Evolutionary conservation across 2,329 filamentous ascomycete species (phyloP), one percentile per base, ranked within the genome.

Genomic region (Claviceps pazoutovae): DNA sequence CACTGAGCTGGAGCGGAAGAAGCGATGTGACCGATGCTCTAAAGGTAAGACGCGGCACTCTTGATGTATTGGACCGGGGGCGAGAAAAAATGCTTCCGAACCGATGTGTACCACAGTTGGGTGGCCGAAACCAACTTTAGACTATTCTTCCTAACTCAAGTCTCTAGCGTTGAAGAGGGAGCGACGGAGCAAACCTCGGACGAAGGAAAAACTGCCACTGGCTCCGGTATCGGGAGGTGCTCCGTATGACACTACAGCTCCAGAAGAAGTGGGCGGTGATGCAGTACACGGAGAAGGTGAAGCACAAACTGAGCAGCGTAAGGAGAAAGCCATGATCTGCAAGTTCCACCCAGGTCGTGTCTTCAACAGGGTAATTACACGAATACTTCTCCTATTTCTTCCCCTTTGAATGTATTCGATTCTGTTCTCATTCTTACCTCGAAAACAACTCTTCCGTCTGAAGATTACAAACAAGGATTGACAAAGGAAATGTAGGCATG

Each of bases 1-100:
- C 17, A 46, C 51, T 1, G 63, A 67, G 13, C 49, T 67, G 3
- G 56, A 64, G 6, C 59, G 57, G n/a, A 67, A 67, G 57, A 60
- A 56, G 45, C 60, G 64, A 19, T 67, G 65, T 53, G 51, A 46
- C 19, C 55, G 53, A 21, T 67, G 65, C 51, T 49, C 48, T 39
- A 59, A 61, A 46, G 54, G 62, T 64, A 46, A 56, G 53, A 8
- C 14, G 17, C 17, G 30, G 30, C 9, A 49, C n/a, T 5, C 14
- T 9, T 23, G 17, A 21, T 26, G 23, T 26, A 13, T 14, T n/a
- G 26, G 23, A 34, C 26, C 4, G 19, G 17, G 34, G n/a, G 34
- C 13, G 13, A 21, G 41, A 21, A 13, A 14, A 26, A 37, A 38
- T 7, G 30, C 13, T 13, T 21, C 8, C 9, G 17, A 42, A 17